A percentile compares a stretch with the other conserved stretches of the same genome.
phyloP scores from a whole-genome alignment of 2,329 filamentous ascomycete genomes.

The Fusarium sp. region DNA sequence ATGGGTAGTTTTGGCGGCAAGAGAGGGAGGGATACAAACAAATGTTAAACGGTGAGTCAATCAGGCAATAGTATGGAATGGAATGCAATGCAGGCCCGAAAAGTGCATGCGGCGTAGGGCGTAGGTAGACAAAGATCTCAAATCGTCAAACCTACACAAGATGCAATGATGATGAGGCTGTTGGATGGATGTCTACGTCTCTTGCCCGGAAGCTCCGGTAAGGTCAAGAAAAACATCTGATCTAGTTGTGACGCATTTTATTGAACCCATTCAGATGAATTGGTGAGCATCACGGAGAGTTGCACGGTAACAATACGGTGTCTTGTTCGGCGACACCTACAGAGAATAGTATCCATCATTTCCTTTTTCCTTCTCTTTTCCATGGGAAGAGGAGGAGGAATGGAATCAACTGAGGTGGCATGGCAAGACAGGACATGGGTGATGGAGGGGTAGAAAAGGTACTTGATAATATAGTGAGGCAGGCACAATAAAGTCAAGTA shows the following conservation, averaged over 20 bases:
- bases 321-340: constrained; percentile 35
- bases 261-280: not conserved
- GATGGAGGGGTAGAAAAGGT: constrained; percentile 35
- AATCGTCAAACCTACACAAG: constrained; percentile 23
- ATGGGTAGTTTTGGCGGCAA: constrained; percentile 24
- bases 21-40: not conserved
- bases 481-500: constrained; percentile 17
- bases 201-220: constrained; percentile 42
- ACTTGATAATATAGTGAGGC: constrained; percentile 10
- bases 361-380: not conserved
- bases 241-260: constrained; percentile 5
- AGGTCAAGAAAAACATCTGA: constrained; percentile 15
- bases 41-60: not conserved
- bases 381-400: not conserved
- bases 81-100: not conserved
- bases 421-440: not conserved
- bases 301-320: constrained; percentile 34
- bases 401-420: constrained; percentile 39
- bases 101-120: constrained; percentile 5
- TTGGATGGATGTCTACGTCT: constrained; percentile 11
- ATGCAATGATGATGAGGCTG: constrained; percentile 2
- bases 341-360: constrained; percentile 5
- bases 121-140: constrained; percentile 27
- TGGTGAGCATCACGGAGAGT: constrained; percentile 25
- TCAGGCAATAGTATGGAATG: constrained; percentile 2